Evolutionary conservation across 345 rosid species (phyloP), one percentile per base, ranked within the genome.

Genomic region (Anacardium occidentale): DNA sequence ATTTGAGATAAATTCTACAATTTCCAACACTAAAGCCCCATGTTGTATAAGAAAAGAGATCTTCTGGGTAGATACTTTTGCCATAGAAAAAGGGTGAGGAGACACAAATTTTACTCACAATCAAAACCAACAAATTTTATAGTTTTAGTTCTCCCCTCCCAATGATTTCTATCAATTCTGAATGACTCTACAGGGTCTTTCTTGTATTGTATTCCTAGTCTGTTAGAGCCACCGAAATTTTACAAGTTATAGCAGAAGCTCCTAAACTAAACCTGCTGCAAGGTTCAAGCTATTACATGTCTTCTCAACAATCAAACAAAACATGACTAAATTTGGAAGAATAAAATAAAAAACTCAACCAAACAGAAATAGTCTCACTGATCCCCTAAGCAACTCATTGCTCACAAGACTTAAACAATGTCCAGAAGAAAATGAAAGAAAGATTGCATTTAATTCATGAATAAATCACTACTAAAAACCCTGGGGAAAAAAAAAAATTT

Each of bases 151-250:
- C 53, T 5, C 22, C 13, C 32, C 52, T 37, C 45, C 47, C 34
- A 63, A 65, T 51, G 40, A 37, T 5, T 51, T 5, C 68, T 56
- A 63, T 48, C 37, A 72, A 52, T 17, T 68, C 74, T 62, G 13
- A 22, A 56, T 47, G 57, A 56, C 5, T 71, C 74, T 48, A 47
- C 69, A 48, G 14, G 37, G 3, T 18, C 60, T 57, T 62, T 44
- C 13, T 64, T 75, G 69, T 63, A 70, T 37, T 62, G 53, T 76
- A 52, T 50, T 61, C 68, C 66, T 79, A 55, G 78, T 77, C 77
- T 73, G 48, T 21, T 59, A 57, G 73, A 18, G 50, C 71, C 53
- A n/a, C 69, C 51, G 47, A 78, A 69, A 81, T 81, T 76, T 64
- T 58, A 56, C 32, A 57, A 65, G 53, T 50, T n/a, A 12, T 5